phyloP scores from a whole-genome alignment of 2,329 filamentous ascomycete species.

The Camillea tinctor region DNA sequence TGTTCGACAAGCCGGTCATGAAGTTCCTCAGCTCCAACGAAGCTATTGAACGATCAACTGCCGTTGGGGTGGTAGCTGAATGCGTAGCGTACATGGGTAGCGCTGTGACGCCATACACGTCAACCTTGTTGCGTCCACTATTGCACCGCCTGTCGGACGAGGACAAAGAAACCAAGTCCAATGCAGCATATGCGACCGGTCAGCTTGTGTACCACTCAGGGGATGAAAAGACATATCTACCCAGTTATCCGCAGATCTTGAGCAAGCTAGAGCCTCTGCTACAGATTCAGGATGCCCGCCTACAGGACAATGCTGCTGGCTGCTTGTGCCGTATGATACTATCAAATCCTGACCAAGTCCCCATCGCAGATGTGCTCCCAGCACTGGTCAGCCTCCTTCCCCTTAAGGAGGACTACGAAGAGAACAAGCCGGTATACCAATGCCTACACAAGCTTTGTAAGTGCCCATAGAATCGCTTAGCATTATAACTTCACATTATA shows the following conservation, averaged over 20 bases:
- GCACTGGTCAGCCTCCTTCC: conserved; percentile 77
- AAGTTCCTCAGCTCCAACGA: conserved; percentile 86
- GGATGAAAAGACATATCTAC: conserved; percentile 70
- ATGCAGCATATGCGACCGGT: conserved; percentile 88
- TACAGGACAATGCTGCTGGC: conserved; percentile 90
- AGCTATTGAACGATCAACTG: conserved; percentile 81
- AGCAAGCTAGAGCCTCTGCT: conserved; percentile 84
- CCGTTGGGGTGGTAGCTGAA: conserved; percentile 90
- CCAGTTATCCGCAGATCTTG: conserved; percentile 75
- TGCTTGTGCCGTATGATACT: conserved; percentile 91
- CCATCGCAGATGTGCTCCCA: conserved; percentile 78
- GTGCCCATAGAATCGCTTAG: conserved; percentile 32
- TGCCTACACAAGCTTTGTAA: conserved; percentile 86
- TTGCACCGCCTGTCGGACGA: conserved; percentile 86
- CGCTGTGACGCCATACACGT: conserved; percentile 79
- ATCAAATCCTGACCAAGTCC: conserved; percentile 79
- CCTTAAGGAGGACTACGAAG: conserved; percentile 89
- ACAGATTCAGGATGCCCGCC: conserved; percentile 71
- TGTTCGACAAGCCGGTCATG: conserved; percentile 88
- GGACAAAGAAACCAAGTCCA: conserved; percentile 89
- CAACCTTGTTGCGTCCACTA: conserved; percentile 73
- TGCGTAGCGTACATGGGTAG: conserved; percentile 80
- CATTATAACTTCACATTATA: background rate
- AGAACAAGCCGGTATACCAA: conserved; percentile 91
- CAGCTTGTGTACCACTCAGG: conserved; percentile 80